Percentiles rank a stretch among this genome's conserved stretches.
These are phyloP conservation scores for Trypanosoma vivax DNA, from an alignment of 208 protist species.

Conservation along the genomic window DNA sequence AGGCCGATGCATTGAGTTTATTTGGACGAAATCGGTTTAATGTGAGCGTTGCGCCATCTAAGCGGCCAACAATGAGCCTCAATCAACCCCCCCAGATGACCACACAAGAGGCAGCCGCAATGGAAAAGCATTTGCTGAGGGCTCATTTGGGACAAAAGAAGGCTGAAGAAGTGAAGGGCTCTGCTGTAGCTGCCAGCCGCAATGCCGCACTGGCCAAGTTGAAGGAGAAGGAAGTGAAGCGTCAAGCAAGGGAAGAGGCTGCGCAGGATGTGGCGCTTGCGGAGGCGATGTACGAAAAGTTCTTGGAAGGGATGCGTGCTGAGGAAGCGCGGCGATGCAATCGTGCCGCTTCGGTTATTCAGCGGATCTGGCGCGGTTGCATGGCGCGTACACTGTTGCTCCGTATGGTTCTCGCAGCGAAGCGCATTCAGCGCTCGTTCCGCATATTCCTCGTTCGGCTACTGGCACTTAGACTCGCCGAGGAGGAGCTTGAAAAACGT, in stretches of 20 bases:
- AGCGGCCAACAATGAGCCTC: neutral
- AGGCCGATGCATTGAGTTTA: slow-evolving; percentile 14
- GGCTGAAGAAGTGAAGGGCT: slow-evolving; percentile 17
- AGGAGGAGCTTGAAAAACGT: slow-evolving; percentile 27
- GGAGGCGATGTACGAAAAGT: slow-evolving; percentile 57
- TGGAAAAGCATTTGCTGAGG: slow-evolving; percentile 8
- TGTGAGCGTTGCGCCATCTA: slow-evolving; percentile 15
- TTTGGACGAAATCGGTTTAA: slow-evolving; percentile 42
- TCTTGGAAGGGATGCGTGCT: slow-evolving; percentile 62
- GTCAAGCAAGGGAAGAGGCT: slow-evolving; percentile 44
- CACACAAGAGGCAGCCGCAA: neutral
- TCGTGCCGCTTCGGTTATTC: slow-evolving; percentile 54
- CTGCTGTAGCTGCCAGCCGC: neutral
- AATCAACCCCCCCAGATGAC: neutral
- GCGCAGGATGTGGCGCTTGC: slow-evolving; percentile 47
- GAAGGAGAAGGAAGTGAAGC: slow-evolving; percentile 18
- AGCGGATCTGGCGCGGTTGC: slow-evolving; percentile 73
- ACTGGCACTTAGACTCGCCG: slow-evolving; percentile 26
- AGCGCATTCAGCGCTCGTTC: slow-evolving; percentile 49
- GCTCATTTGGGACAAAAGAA: slow-evolving; percentile 8
- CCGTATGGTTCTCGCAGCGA: slow-evolving; percentile 36
- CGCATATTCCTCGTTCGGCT: slow-evolving; percentile 47
- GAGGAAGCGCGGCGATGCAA: slow-evolving; percentile 47
- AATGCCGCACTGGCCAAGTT: slow-evolving; percentile 10
- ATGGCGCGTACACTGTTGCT: slow-evolving; percentile 52